Conservation (phyloP, 2,329 filamentous ascomycete species). For the Botryotinia calthae region DNA sequence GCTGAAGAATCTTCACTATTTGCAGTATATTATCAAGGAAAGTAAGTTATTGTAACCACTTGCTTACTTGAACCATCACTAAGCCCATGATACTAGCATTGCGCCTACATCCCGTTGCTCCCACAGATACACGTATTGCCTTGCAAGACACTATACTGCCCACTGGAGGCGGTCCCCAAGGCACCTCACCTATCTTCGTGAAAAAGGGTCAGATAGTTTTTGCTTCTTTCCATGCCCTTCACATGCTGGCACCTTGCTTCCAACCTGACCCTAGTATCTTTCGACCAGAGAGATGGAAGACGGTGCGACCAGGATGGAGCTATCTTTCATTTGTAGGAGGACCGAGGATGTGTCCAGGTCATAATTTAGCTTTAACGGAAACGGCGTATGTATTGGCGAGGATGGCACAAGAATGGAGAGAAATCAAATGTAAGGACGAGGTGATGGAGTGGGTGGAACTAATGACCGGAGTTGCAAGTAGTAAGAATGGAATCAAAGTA, state of each 20-base stretch:
- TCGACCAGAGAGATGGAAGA: not conserved
- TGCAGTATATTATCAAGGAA: not conserved
- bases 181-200: slow-evolving; percentile 1
- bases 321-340: not conserved
- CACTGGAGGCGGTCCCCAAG: not conserved
- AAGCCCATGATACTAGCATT: not conserved
- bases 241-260: not conserved
- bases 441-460: not conserved
- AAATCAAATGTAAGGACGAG: not conserved
- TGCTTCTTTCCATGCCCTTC: not conserved
- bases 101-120: not conserved
- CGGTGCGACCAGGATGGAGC: not conserved
- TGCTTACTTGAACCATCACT: not conserved
- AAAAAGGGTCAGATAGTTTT: not conserved
- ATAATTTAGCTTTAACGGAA: not conserved
- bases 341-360: not conserved
- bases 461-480: not conserved
- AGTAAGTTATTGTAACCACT: not conserved
- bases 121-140: not conserved
- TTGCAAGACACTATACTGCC: slow-evolving; percentile 1
- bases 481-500: not conserved
- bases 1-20: not conserved
- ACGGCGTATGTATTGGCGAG: not conserved
- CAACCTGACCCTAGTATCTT: not conserved
- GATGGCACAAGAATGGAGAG: not conserved